These are phyloP conservation scores for Phytophthora capsici DNA, from an alignment of 352 stramenopile species.

Conservation along the genomic window DNA sequence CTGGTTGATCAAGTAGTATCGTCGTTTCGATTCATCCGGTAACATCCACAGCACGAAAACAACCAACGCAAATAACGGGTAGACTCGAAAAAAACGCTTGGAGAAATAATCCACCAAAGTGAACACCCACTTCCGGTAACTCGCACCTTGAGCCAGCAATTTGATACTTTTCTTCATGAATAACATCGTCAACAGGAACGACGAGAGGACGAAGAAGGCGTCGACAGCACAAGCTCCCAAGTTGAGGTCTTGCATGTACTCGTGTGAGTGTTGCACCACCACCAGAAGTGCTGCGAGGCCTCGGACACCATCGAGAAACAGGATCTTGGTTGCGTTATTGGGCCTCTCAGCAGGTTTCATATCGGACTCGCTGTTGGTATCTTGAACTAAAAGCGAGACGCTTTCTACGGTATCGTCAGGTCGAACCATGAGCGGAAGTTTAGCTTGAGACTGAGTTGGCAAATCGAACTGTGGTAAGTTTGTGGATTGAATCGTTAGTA, in stretches of 20 bases:
- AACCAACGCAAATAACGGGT: conserved; percentile 51
- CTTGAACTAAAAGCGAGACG: neutral
- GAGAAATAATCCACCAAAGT: conserved; percentile 40
- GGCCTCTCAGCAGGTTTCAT: neutral
- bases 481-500: neutral
- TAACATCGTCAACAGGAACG: conserved; percentile 47
- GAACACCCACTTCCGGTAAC: conserved; percentile 21
- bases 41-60: conserved; percentile 36
- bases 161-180: conserved; percentile 41
- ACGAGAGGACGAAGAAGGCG: conserved; percentile 51
- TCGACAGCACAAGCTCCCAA: conserved; percentile 41
- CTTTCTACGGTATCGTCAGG: neutral
- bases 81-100: conserved; percentile 53
- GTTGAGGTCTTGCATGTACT: conserved; percentile 35
- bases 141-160: conserved; percentile 24
- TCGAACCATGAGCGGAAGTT: too few relatives aligned
- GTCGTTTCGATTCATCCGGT: conserved; percentile 21
- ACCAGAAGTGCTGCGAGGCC: conserved; percentile 47
- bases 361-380: neutral
- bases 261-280: conserved; percentile 28
- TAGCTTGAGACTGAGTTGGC: neutral
- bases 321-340: conserved; percentile 22
- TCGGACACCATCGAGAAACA: conserved; percentile 48
- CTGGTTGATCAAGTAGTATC: conserved; percentile 31
- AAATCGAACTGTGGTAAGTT: neutral